Percentiles rank a stretch among this genome's conserved stretches.
Conservation (phyloP, 768 basidiomycete species). For the Tricholoma saponaceum region DNA sequence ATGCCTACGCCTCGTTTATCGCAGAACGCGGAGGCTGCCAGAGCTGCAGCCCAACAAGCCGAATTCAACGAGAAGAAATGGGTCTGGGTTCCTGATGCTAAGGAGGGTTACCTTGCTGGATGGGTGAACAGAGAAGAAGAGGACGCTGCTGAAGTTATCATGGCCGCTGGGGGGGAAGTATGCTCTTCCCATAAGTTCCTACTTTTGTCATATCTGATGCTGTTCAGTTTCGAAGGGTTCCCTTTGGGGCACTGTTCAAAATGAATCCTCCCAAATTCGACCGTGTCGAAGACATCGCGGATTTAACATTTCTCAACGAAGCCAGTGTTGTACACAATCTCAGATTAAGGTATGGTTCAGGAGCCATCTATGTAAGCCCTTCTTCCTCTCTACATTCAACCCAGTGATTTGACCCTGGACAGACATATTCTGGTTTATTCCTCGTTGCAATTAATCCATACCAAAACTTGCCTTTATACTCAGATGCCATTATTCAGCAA, state of each 20-base stretch:
- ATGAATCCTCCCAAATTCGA: slow-evolving; percentile 99
- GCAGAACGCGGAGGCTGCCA: slow-evolving; percentile 66
- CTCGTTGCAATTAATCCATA: slow-evolving; percentile 99
- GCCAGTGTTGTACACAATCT: slow-evolving; percentile 99
- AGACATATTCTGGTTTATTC: slow-evolving; percentile 97
- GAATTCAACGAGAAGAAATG: slow-evolving; percentile 98
- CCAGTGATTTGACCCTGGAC: slow-evolving; percentile 7
- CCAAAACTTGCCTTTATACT: slow-evolving; percentile 86
- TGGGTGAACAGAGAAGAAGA: slow-evolving; percentile 89
- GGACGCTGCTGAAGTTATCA: slow-evolving; percentile 77
- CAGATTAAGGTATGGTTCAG: slow-evolving; percentile 84
- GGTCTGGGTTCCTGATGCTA: slow-evolving; percentile 95
- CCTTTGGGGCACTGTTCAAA: slow-evolving; percentile 81
- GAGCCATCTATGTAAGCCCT: slow-evolving; percentile 82
- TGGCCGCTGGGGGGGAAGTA: slow-evolving; percentile 84
- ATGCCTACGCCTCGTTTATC: slow-evolving; percentile 51
- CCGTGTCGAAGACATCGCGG: slow-evolving; percentile 95
- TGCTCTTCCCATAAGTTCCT: slow-evolving; percentile 12
- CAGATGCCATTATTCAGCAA: slow-evolving; percentile 81
- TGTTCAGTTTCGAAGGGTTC: slow-evolving; percentile 43
- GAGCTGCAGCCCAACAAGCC: slow-evolving; percentile 85
- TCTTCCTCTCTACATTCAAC: background rate
- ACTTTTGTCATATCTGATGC: background rate
- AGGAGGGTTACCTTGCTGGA: slow-evolving; percentile 90
- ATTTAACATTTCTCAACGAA: slow-evolving; percentile 96